Evolutionary conservation across 176 grass and related monocot species (phyloP).

Genomic region (Carex pumila): DNA sequence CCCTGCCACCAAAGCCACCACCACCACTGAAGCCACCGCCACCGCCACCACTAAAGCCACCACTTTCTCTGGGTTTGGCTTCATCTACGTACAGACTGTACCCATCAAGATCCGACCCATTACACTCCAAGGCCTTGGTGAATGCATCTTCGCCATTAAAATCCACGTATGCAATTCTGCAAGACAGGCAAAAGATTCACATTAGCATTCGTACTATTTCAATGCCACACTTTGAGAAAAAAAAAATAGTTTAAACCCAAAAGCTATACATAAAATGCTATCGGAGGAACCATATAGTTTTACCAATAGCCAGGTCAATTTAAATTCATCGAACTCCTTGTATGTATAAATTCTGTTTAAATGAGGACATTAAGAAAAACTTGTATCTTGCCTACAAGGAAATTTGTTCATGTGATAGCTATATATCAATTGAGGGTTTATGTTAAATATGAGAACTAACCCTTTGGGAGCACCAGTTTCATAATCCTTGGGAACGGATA

Average conservation of each 20-base stretch:
- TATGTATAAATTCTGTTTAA: neutral
- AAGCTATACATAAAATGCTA: neutral
- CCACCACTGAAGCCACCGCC: constrained; percentile 16
- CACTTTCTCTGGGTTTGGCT: constrained; percentile 39
- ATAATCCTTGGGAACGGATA: constrained; percentile 54
- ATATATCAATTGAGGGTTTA: neutral
- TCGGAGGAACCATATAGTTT: neutral
- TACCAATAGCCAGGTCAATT: neutral
- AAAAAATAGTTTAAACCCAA: neutral
- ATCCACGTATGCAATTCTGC: constrained; percentile 85
- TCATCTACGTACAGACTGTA: constrained; percentile 42
- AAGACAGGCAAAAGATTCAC: neutral
- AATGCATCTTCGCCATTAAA: constrained; percentile 39
- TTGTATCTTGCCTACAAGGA: neutral
- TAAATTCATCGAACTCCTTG: neutral
- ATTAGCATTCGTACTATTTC: neutral
- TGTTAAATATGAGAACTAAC: constrained; percentile 29
- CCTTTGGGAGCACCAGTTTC: constrained; percentile 55
- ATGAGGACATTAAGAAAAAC: neutral
- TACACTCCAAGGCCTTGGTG: constrained; percentile 50
- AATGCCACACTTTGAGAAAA: neutral
- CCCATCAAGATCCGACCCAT: constrained; percentile 52
- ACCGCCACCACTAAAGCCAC: constrained; percentile 24
- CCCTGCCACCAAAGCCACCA: constrained; percentile 20
- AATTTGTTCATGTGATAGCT: neutral